phyloP scores from a whole-genome alignment of 1,284 basidiomycete species.

The Jaminaea rosea region DNA sequence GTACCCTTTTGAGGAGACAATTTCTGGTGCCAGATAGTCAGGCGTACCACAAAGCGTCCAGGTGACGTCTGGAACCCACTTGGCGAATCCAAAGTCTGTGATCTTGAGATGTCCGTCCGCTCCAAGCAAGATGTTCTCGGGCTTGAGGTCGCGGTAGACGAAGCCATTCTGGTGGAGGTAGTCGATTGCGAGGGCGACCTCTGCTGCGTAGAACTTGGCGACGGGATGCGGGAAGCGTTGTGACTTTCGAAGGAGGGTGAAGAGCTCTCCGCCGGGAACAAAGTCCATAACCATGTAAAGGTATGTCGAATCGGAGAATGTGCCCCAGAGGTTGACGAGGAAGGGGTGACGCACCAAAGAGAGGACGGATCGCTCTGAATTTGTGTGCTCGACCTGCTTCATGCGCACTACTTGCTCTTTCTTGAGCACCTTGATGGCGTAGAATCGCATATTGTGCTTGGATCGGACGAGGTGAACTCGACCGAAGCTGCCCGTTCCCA shows the following conservation, averaged over 20 bases:
- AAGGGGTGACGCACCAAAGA: conserved; percentile 86
- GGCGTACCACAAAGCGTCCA: conserved; percentile 89
- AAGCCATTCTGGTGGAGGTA: conserved; percentile 83
- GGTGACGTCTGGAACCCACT: conserved; percentile 76
- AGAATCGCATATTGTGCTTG: conserved; percentile 42
- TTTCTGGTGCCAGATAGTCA: conserved; percentile 61
- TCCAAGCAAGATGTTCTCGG: conserved; percentile 88
- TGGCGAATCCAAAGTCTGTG: conserved; percentile 96
- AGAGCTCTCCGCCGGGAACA: conserved; percentile 92
- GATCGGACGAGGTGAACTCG: conserved; percentile 42
- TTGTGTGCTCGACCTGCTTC: conserved; percentile 97
- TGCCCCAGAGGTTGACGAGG: conserved; percentile 96
- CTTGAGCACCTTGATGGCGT: conserved; percentile 36
- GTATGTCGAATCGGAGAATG: conserved; percentile 85
- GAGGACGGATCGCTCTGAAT: conserved; percentile 86
- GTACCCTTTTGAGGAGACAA: conserved; percentile 77
- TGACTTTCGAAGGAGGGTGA: conserved; percentile 50
- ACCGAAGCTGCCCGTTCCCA: conserved; percentile 44
- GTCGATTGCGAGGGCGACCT: conserved; percentile 88
- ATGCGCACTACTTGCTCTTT: conserved; percentile 79
- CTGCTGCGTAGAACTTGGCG: conserved; percentile 97
- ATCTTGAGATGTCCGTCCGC: conserved; percentile 95
- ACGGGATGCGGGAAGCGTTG: conserved; percentile 96
- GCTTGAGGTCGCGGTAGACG: conserved; percentile 95
- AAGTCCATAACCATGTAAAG: conserved; percentile 99